Conservation (phyloP, 768 basidiomycete genomes). For the Suillus ampliporus region DNA sequence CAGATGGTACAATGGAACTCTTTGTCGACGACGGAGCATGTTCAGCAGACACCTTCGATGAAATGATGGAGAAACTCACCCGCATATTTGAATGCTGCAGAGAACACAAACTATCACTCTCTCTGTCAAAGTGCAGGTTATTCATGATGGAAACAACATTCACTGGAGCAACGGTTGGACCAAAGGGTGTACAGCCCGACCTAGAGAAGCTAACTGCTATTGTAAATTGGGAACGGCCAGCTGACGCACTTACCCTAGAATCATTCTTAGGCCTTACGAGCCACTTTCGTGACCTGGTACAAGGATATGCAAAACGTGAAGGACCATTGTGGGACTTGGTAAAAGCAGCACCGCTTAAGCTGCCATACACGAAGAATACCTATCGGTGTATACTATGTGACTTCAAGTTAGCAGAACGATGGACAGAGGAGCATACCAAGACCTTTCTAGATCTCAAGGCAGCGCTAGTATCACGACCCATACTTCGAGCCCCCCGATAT, state of each 20-base stretch:
- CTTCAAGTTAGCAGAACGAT: not conserved
- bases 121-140: not conserved
- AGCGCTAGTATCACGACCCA: constrained; percentile 36
- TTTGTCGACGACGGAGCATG: constrained; percentile 47
- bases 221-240: constrained; percentile 39
- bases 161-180: constrained; percentile 39
- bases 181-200: constrained; percentile 41
- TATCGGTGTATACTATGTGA: not conserved
- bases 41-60: constrained; percentile 38
- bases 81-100: not conserved
- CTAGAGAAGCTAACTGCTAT: constrained; percentile 44
- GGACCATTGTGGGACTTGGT: constrained; percentile 38
- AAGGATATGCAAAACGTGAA: no score
- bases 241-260: constrained; percentile 36
- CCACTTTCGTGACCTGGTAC: no score
- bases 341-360: not conserved
- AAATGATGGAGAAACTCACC: constrained; percentile 16
- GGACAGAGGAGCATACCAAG: constrained; percentile 17
- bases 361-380: not conserved
- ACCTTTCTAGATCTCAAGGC: constrained; percentile 38
- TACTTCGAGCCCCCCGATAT: constrained; percentile 35
- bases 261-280: no score
- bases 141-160: constrained; percentile 35
- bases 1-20: constrained; percentile 30
- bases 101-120: not conserved